phyloP scores from a whole-genome alignment of 2,329 filamentous ascomycete genomes.

The Fusarium coffeatum region DNA sequence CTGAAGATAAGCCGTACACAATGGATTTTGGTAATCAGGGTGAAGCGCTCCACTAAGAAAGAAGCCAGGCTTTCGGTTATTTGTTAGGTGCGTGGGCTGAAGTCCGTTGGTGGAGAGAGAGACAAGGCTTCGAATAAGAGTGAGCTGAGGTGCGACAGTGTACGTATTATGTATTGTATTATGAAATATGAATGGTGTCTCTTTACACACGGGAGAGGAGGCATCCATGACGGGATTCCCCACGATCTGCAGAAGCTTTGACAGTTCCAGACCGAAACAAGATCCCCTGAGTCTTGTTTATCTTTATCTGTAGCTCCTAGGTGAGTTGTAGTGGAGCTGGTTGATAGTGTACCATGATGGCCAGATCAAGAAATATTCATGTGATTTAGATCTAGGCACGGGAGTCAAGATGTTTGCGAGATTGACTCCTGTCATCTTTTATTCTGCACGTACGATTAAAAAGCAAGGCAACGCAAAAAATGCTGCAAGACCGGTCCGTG shows the following conservation, averaged over 20 bases:
- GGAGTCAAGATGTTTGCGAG: constrained; percentile 7
- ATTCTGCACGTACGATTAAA: not conserved
- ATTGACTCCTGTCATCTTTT: not conserved
- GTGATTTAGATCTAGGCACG: not conserved
- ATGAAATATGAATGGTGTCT: not conserved
- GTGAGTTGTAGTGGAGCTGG: constrained; percentile 3
- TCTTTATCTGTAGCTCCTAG: constrained; percentile 12
- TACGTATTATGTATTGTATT: not conserved
- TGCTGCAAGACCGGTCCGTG: not conserved
- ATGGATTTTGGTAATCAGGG: constrained; percentile 18
- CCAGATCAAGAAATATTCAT: not conserved
- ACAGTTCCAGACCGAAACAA: constrained; percentile 16
- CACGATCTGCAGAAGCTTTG: constrained; percentile 40
- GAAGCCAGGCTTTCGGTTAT: constrained; percentile 31
- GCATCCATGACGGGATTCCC: constrained; percentile 32
- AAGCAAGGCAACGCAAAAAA: not conserved
- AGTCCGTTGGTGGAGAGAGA: constrained; percentile 15
- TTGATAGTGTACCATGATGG: not conserved
- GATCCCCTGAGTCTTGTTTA: not conserved
- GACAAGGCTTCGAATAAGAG: not conserved
- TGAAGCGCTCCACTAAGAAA: constrained; percentile 31
- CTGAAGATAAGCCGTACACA: constrained; percentile 29
- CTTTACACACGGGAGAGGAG: not conserved
- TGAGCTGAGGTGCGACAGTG: not conserved
- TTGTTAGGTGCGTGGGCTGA: constrained; percentile 20